Conservation (phyloP, 192 early-diverging fungal genomes). For the Lunasporangiospora selenospora region DNA sequence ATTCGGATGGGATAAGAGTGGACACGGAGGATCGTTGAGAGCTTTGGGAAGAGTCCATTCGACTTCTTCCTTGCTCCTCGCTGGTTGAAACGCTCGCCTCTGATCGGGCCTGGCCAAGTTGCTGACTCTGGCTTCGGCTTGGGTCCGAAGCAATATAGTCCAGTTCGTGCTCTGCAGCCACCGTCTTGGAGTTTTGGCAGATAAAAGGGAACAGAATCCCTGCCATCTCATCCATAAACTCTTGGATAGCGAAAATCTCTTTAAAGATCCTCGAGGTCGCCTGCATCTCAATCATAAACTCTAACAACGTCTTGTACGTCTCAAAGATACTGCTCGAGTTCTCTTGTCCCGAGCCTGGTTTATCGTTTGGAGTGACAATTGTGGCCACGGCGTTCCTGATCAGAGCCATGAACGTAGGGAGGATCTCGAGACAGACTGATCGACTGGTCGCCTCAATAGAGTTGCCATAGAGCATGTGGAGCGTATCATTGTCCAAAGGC, state of each 20-base stretch:
- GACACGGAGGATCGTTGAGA: slow-evolving; percentile 22
- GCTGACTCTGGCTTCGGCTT: no score
- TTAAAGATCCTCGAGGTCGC: slow-evolving; percentile 55
- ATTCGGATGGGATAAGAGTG: slow-evolving; percentile 10
- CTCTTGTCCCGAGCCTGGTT: slow-evolving; percentile 20
- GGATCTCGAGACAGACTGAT: slow-evolving; percentile 52
- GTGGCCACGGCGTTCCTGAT: slow-evolving; percentile 52
- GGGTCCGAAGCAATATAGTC: slow-evolving; percentile 51
- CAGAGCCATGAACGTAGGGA: slow-evolving; percentile 55
- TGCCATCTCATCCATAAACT: slow-evolving; percentile 60
- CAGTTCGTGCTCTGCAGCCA: slow-evolving; percentile 54
- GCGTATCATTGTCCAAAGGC: slow-evolving; percentile 53
- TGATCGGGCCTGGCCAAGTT: no score
- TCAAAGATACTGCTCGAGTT: slow-evolving; percentile 37
- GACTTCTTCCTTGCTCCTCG: slow-evolving; percentile 8
- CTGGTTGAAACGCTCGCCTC: no score
- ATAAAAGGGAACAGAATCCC: slow-evolving; percentile 62
- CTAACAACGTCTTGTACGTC: slow-evolving; percentile 51
- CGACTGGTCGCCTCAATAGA: slow-evolving; percentile 18
- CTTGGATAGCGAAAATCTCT: slow-evolving; percentile 55
- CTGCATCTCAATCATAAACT: slow-evolving; percentile 58
- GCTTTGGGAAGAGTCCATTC: slow-evolving; percentile 3
- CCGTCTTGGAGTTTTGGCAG: slow-evolving; percentile 46
- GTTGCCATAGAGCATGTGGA: slow-evolving; percentile 53
- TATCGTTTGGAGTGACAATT: slow-evolving; percentile 20